These are phyloP conservation scores for Henckelia pumila DNA, from an alignment of 257 asterid species.

Conservation along the genomic window DNA sequence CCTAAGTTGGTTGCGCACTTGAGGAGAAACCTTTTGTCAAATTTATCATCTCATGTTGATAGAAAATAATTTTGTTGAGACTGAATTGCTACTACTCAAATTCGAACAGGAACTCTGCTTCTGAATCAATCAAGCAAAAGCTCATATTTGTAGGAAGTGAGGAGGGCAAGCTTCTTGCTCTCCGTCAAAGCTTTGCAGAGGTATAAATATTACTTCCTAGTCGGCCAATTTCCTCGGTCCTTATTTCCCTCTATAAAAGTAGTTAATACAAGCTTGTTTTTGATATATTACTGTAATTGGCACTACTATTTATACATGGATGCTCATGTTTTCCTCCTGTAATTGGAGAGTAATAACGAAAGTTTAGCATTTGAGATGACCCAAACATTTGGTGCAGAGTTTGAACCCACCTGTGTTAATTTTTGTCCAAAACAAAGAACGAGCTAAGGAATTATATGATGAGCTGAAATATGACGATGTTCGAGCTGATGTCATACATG, in stretches of 20 bases:
- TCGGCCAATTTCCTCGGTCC: neutral
- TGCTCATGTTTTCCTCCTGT: no score
- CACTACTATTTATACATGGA: no score
- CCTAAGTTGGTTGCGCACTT: neutral
- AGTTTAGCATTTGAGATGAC: conserved; percentile 18
- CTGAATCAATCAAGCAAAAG: conserved; percentile 77
- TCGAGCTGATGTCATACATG: conserved; percentile 75
- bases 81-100: conserved; percentile 11
- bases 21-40: neutral
- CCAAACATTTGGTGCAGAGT: conserved; percentile 51
- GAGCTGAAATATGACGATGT: conserved; percentile 67
- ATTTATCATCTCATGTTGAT: neutral
- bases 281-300: neutral
- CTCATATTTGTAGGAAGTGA: conserved; percentile 87
- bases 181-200: conserved; percentile 86
- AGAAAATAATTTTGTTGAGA: neutral
- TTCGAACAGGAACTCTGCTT: conserved; percentile 77
- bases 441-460: conserved; percentile 70
- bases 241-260: neutral
- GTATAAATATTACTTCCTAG: conserved; percentile 34
- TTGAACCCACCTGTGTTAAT: conserved; percentile 79
- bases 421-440: conserved; percentile 84
- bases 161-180: conserved; percentile 93
- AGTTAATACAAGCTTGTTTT: neutral
- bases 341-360: neutral